Evolutionary conservation across 306 rosid species (phyloP), one percentile per base, ranked within the genome.

Genomic region (Cucurbita moschata): DNA sequence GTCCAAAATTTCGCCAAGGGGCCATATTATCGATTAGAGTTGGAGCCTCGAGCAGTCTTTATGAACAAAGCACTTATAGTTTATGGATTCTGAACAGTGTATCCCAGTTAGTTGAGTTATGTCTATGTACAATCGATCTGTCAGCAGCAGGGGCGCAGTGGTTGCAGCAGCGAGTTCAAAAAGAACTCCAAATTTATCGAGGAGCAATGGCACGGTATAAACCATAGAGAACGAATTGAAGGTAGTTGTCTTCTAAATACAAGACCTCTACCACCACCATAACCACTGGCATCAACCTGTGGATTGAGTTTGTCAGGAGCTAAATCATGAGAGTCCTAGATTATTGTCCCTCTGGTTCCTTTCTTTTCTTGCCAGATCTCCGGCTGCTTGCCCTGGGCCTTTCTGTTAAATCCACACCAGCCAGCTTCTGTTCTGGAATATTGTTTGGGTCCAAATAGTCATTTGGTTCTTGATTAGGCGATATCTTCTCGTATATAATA

Each of bases 341-440:
- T 88, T 79, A 77, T 88, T 79, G 91, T 79, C 91, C 85, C 78
- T 88, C 97, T 23, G 84, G 82, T 75, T 91, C 97, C 81, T 86
- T 91, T 84, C 97, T 89, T 81, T 91, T 94, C 86, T 86, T 88
- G 86, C 47, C 91, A 18, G 97, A 81, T 76, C 85, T 95, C 77
- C 96, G 86, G 83, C 96, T 87, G 85, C 76, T 83, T 71, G 78
- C 78, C 88, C 77, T 91, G 76, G 87, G 75, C 75, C 81, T 94
- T 67, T 94, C 99, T 26, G 78, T 61, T 57, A 85, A 59, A 85
- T 94, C 97, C 78, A 76, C 72, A 60, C 75, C 57, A n/a, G 85
- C 72, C 12, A 54, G 74, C 72, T 81, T 88, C 65, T 54, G 87
- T 51, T 91, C 96, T 9, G 71, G 78, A 42, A 70, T 37, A 30